Evolutionary conservation across 2,329 filamentous ascomycete species (phyloP), one percentile per base, ranked within the genome.

Genomic region (Penicillium sp.): DNA sequence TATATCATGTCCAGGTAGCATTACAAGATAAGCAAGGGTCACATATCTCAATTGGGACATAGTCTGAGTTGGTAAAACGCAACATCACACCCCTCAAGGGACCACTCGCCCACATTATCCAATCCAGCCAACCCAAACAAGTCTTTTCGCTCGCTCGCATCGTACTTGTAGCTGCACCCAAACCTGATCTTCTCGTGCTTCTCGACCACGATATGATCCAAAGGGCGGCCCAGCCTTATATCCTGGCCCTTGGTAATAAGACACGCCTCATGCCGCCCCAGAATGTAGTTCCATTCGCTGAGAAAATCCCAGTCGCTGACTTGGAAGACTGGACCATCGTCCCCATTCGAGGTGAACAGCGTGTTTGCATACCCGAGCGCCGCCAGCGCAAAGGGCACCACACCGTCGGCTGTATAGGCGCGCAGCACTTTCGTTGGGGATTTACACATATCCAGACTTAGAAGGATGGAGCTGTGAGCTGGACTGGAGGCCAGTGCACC

Each of bases 121-220:
- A 39, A 39, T 39, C 36, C 36, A 7, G 36, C 36, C 19, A 27
- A 28, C 19, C 36, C 22, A 39, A 39, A 39, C 14, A 39, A 7
- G 8, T 28, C 36, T 39, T 39, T 11, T 14, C 36, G 36, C 18
- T 39, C 36, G 4, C 19, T 27, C 19, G 22, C 2, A 34, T 48
- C 34, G 22, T 54, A 54, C 34, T 54, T 54, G 13, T 54, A 46
- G 30, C 51, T 54, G 12, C 42, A 46, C 13, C 47, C 51, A 37
- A 54, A 51, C 8, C 41, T 38, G 3, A 54, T 11, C 40, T 48
- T 51, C 19, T 54, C 51, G 19, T 42, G 42, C 12, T 40, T 43
- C 3, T 33, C 28, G 8, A 54, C 34, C 11, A 48, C 25, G 8
- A 54, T 37, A 3, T 33, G 12, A 11, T 54, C 11, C n/a, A 54